These are phyloP conservation scores for Skeletonema grethae DNA, from an alignment of 108 stramenopile species.

Conservation along the genomic window DNA sequence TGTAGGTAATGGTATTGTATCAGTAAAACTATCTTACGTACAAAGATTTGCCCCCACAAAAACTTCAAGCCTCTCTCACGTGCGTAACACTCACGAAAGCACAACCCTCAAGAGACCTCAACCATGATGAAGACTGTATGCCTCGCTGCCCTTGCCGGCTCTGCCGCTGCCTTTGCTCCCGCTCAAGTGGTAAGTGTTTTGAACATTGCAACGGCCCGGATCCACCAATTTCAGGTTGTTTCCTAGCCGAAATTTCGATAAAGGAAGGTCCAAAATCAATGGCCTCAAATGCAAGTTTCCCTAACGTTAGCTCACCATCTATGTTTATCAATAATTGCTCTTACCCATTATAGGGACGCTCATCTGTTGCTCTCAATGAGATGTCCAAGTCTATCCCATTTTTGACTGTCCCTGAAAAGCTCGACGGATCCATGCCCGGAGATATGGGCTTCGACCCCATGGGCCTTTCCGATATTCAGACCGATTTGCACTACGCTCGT, in stretches of 20 bases:
- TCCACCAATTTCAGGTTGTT: neutral
- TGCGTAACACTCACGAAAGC: constrained; percentile 2
- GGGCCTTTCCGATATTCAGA: constrained; percentile 89
- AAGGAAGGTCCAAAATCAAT: neutral
- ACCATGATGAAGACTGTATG: constrained; percentile 40
- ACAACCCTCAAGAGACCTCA: constrained; percentile 2
- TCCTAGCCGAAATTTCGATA: neutral
- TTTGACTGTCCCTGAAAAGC: constrained; percentile 89
- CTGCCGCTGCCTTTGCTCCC: constrained; percentile 47
- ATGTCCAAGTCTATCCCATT: constrained; percentile 93
- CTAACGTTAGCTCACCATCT: neutral
- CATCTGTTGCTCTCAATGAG: constrained; percentile 73
- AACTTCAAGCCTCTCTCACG: constrained; percentile 4
- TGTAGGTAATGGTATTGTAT: neutral
- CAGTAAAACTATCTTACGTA: neutral
- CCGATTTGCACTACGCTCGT: constrained; percentile 86
- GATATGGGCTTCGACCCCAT: constrained; percentile 98
- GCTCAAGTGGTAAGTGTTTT: constrained; percentile 35
- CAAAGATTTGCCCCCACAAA: neutral
- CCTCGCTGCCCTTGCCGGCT: constrained; percentile 43
- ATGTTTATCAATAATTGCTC: neutral
- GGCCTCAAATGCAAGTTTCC: neutral
- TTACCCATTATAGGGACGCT: constrained; percentile 25
- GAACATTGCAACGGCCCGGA: neutral
- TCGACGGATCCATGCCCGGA: constrained; percentile 94